Base-by-base conservation (phyloP, 2,329 filamentous ascomycete genomes). In the Xenosphaeropsis pyriputrescens region DNA sequence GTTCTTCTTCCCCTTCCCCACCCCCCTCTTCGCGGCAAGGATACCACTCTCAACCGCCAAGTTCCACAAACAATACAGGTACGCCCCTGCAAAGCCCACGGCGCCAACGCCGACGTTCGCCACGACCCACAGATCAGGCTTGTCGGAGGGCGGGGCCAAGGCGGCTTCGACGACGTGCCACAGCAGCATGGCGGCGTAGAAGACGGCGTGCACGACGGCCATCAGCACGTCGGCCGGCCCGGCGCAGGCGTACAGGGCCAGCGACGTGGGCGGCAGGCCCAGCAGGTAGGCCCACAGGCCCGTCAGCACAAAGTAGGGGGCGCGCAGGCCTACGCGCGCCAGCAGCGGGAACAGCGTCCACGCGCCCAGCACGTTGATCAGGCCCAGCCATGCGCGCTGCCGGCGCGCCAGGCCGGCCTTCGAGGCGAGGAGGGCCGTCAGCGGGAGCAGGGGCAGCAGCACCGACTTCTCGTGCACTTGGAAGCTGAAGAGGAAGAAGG, bases 391-490 rank as follows among this genome's bases (percentile, higher is more conserved):
- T 2, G 85, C 78, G 35, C 91, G 74, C 14, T 73, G 75, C 38
- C 79, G 76, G 42, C 82, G 81, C 42, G 75, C 75, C 36, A 98
- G 62, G 0, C 89, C 89, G 35, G 83, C 73, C 44, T 79, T 74
- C 13, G 82, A 78, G 13, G 83, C 82, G 30, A 98, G 67, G 5
- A 96, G 67, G 6, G 95, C 61, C 0, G 88, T 96, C 83, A 93
- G 94, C 0, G 91, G 91, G 55, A 96, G 73, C 34, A 98, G 65
- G 1, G 91, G 93, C 2, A 98, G 71, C 5, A 98, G 67, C 0
- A 94, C 85, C 47, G 88, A 95, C 69, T 98, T 98, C 62, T 98
- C 91, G 52, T 98, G 91, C 0, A 98, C 93, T 55, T 98, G 91
- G 57, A 93, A 98, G 50, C 85, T 93, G 62, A 93, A 96, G 13